Conservation (phyloP, 179 eudicot species). For the Kewa caespitosa region DNA sequence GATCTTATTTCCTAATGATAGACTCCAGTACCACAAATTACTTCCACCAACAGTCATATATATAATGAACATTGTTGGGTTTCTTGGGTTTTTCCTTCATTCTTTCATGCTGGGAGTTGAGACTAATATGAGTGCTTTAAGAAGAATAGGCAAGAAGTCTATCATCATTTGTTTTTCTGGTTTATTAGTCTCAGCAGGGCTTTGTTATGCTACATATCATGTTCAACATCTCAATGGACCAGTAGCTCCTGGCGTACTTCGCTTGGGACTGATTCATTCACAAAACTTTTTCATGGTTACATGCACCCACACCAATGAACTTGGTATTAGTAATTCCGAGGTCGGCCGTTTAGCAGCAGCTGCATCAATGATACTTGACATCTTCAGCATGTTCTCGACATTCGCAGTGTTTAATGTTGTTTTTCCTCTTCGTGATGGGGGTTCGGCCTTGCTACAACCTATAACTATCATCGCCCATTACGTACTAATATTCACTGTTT, state of each 20-base stretch:
- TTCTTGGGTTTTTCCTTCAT: conserved; percentile 21
- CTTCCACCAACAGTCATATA: conserved; percentile 12
- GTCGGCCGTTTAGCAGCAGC: not conserved
- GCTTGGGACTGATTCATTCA: conserved; percentile 4
- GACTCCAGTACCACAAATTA: not conserved
- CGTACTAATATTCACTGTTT: not conserved
- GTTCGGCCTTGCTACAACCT: not conserved
- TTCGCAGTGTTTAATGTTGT: not conserved
- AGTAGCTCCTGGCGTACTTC: not conserved
- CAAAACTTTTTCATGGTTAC: conserved; percentile 28
- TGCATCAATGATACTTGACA: not conserved
- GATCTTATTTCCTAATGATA: not conserved
- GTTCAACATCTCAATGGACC: not conserved
- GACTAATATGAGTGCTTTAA: conserved; percentile 22
- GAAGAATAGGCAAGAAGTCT: conserved; percentile 8
- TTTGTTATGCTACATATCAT: not conserved
- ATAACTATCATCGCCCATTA: not conserved
- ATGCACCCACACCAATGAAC: conserved; percentile 25
- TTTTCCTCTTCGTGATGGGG: not conserved
- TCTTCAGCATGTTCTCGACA: not conserved
- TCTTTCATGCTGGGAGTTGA: conserved; percentile 22
- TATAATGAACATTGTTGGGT: conserved; percentile 18
- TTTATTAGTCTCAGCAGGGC: not conserved
- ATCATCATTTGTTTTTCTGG: conserved; percentile 6
- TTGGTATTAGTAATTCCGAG: conserved; percentile 24